phyloP scores from a whole-genome alignment of 345 rosid species.

The Arabidopsis thaliana region TAIR10.1 NC_003076.8:7490001-7490500 shows the following conservation, averaged over 20 bases:
- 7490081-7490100: too few species aligned
- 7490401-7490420: background rate
- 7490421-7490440: background rate
- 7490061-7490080: too few species aligned
- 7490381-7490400: background rate
- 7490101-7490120: background rate
- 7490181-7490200: background rate
- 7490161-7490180: background rate
- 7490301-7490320: background rate
- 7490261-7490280: background rate
- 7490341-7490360: background rate
- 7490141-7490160: conserved; percentile 1
- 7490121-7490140: background rate
- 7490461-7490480: background rate
- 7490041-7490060: too few species aligned
- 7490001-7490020: too few species aligned
- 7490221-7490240: background rate
- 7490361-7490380: too few species aligned
- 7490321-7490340: background rate
- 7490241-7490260: background rate
- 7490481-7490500: too few species aligned
- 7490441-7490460: background rate
- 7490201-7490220: background rate
- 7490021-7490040: too few species aligned
- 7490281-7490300: background rate